phyloP scores from a whole-genome alignment of 345 rosid species.

The Sonneratia caseolaris region DNA sequence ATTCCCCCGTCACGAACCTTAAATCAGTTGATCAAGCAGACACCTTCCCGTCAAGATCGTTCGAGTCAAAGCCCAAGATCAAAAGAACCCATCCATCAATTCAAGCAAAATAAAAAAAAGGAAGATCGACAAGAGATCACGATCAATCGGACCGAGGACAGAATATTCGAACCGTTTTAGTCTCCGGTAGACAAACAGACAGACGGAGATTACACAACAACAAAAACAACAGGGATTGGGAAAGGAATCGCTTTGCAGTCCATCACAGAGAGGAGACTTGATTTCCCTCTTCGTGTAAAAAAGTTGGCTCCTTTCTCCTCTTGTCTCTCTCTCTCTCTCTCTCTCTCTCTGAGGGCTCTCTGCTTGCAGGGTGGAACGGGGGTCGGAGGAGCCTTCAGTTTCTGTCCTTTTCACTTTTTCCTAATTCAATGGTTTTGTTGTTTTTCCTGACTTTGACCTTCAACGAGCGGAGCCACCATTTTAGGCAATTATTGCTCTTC shows the following conservation, averaged over 20 bases:
- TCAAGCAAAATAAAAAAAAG: neutral
- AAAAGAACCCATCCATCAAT: constrained; percentile 4
- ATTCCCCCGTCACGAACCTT: constrained; percentile 1
- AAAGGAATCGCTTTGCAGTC: neutral
- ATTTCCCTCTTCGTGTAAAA: neutral
- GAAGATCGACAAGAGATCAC: neutral
- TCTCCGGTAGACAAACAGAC: neutral
- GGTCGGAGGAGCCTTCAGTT: neutral
- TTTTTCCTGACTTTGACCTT: constrained; percentile 33
- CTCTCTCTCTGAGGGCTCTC: neutral
- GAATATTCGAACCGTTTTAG: neutral
- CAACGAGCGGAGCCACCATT: constrained; percentile 29
- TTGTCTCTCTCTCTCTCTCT: no score
- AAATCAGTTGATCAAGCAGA: neutral
- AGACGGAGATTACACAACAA: neutral
- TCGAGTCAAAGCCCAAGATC: constrained; percentile 4
- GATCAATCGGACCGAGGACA: neutral
- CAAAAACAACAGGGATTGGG: neutral
- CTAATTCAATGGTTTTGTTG: constrained; percentile 3
- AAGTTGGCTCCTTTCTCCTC: neutral
- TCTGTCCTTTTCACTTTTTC: constrained; percentile 8
- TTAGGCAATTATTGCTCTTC: constrained; percentile 36
- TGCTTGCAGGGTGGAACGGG: neutral
- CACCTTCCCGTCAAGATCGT: neutral
- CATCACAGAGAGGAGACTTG: constrained; percentile 6